Base-by-base conservation (phyloP, 106 monocot genomes). In the Acorus calamus region DNA sequence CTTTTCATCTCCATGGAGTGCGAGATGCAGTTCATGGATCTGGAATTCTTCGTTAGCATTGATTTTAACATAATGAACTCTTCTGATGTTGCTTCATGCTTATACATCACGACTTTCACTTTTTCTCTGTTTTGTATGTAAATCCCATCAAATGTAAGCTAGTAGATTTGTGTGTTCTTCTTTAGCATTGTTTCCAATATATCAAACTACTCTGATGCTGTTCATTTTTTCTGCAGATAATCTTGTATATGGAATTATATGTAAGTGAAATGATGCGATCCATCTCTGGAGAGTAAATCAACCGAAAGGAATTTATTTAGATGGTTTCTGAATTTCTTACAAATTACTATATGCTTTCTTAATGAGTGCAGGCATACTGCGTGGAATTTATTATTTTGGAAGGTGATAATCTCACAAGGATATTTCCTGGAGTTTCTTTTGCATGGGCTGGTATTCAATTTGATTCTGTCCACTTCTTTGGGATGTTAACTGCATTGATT, bases 301-400 rank as follows among this genome's bases (percentile, higher is more conserved):
- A 3, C n/a, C 11, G 3, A 55, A 2, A 55, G 11, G 13, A 10
- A 4, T 66, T 53, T 67, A 11, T 67, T 3, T 67, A 57, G 43
- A 47, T 47, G 2, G 52, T 4, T 8, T 67, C 5, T 45, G 48
- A 57, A 47, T 9, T 42, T 64, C 43, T 8, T 64, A 3, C 7
- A 42, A 28, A 28, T 50, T 64, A 4, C 45, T 2, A 6, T 4
- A 73, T 12, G 6, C 59, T 8, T 63, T 4, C 14, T 63, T 12
- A 13, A 13, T 66, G 64, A 61, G 62, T 87, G 73, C 84, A 96
- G 96, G 83, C 91, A 47, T 98, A 83, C 57, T 98, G 96, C 55
- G 88, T 98, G 66, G 96, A 98, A 74, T 98, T 88, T 71, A 86
- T 98, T 60, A 92, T 83, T 76, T 69, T 91, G 56, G 96, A 98